Evolutionary conservation across 441 rosid genomes (phyloP).

Genomic region (Bocquillonia castaneifolia): DNA sequence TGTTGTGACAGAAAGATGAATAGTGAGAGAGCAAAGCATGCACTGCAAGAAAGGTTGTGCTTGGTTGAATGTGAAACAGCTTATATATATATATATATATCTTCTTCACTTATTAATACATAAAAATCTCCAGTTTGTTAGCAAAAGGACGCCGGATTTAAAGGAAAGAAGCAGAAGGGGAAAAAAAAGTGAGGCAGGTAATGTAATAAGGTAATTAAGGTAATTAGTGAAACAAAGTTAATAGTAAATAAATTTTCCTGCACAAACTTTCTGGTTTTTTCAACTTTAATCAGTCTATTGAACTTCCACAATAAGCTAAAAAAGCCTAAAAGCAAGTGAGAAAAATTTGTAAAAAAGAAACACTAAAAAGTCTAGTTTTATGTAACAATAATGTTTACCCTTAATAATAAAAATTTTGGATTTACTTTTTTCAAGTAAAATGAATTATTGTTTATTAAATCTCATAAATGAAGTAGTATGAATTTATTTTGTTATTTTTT

Average conservation of each 20-base stretch:
- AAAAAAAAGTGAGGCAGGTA: background rate
- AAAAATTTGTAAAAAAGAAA: background rate
- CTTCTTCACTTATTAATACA: no score
- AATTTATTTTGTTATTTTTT: no score
- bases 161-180: constrained; percentile 23
- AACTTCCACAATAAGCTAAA: constrained; percentile 31
- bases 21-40: background rate
- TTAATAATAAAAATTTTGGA: no score
- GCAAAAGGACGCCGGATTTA: constrained; percentile 36
- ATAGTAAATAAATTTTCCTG: background rate
- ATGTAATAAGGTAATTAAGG: background rate
- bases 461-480: no score
- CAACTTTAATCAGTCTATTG: background rate
- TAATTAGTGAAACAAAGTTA: background rate
- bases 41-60: constrained; percentile 11
- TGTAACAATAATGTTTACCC: no score
- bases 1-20: constrained; percentile 1
- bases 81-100: background rate
- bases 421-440: no score
- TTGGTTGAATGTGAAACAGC: background rate
- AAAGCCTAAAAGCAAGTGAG: background rate
- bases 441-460: no score
- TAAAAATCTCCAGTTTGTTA: background rate
- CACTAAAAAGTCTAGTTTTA: no score
- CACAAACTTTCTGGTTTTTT: constrained; percentile 22